phyloP scores from a whole-genome alignment of 1,284 basidiomycete species.

The Sporisorium graminicola region DNA sequence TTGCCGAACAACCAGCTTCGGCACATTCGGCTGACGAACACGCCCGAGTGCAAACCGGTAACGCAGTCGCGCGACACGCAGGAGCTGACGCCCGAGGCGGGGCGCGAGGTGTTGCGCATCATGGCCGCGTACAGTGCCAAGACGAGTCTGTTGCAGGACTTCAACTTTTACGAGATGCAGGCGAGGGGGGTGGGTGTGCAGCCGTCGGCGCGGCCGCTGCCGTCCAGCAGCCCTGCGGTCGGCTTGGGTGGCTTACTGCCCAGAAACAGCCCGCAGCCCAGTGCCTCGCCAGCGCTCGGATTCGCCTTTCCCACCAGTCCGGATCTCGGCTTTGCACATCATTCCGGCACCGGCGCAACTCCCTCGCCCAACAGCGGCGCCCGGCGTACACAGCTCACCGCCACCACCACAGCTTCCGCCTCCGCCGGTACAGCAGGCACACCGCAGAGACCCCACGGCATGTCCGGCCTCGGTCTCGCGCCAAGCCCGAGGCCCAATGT shows the following conservation, averaged over 20 bases:
- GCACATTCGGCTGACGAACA: constrained; percentile 63
- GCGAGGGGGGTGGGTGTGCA: neutral
- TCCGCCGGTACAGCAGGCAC: neutral
- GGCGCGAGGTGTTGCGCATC: constrained; percentile 57
- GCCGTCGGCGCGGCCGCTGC: neutral
- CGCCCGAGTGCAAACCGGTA: constrained; percentile 63
- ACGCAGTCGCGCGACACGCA: constrained; percentile 69
- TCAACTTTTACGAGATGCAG: constrained; percentile 60
- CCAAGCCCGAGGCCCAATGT: constrained; percentile 8
- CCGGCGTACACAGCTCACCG: constrained; percentile 6
- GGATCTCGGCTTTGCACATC: neutral
- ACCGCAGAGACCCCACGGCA: constrained; percentile 16
- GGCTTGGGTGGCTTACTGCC: constrained; percentile 19
- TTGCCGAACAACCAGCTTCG: constrained; percentile 64
- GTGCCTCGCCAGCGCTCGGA: constrained; percentile 18
- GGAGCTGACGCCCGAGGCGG: constrained; percentile 61
- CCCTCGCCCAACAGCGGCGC: constrained; percentile 23
- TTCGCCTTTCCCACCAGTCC: constrained; percentile 22
- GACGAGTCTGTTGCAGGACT: constrained; percentile 58
- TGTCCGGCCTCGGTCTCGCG: constrained; percentile 23
- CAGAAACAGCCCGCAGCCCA: constrained; percentile 28
- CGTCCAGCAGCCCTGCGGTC: constrained; percentile 22
- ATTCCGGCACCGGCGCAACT: neutral
- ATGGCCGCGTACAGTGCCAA: constrained; percentile 55
- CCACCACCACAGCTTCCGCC: too few species aligned